Evolutionary conservation across 2,329 filamentous ascomycete species (phyloP), one percentile per base, ranked within the genome.

Genomic region (Cyphellophora attinorum): DNA sequence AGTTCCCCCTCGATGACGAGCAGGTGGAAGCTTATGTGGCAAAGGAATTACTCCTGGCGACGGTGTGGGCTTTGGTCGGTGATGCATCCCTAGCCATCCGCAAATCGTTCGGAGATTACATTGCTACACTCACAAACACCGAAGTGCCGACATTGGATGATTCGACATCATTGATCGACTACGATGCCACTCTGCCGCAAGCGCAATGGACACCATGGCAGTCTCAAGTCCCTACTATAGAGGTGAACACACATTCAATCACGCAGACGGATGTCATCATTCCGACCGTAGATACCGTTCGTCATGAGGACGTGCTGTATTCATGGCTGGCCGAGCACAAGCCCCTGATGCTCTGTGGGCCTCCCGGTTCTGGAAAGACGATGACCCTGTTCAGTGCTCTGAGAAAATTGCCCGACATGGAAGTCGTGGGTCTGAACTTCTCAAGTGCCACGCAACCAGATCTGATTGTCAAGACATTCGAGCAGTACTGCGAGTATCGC

Each of bases 281-380:
- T 52, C 93, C 91, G 1, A 99, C 91, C 0, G 68, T 98, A 32
- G 91, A 99, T 57, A 99, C 93, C 17, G 82, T 98, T 29, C 85
- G 91, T 18, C 91, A 99, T 51, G 91, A 99, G 59, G 91, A 96
- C 60, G 85, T 99, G n/a, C 71, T 99, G 11, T 98, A 98, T 66
- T 98, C 93, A 3, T 98, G 91, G 91, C 76, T 99, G 29, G 91
- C 93, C 11, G 91, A 99, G 58, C 91, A 99, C 58, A 98, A 98
- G 65, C 91, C 93, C 10, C 70, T 99, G 12, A 68, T 99, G 34
- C 80, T 99, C 11, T 99, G 91, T 57, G 93, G 91, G 59, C 93
- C 91, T 55, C 91, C 91, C 39, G 91, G 91, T 65, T 98, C 91
- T 33, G 91, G 91, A 70, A 99, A 99, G 68, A 99, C 91, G 4